These are phyloP conservation scores for Phytophthora lateralis DNA, from an alignment of 352 stramenopile genomes.

Conservation along the genomic window DNA sequence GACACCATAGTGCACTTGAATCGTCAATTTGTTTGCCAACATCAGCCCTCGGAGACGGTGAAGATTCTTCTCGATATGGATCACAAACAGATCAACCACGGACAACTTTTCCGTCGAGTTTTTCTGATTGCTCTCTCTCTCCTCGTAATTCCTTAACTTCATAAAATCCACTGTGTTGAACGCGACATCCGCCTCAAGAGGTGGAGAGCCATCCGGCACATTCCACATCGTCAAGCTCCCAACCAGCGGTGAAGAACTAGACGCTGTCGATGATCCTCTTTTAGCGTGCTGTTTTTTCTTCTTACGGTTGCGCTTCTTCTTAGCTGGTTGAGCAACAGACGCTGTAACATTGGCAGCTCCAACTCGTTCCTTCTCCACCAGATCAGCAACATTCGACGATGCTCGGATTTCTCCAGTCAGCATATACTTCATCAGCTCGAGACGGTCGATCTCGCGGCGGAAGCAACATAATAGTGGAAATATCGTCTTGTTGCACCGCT, in stretches of 20 bases:
- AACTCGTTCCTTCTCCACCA: constrained; percentile 11
- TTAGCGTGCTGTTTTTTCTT: constrained; percentile 3
- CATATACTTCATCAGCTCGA: constrained; percentile 33
- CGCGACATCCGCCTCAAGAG: constrained; percentile 10
- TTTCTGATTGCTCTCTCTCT: constrained; percentile 13
- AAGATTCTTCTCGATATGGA: constrained; percentile 27
- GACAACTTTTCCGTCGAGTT: constrained; percentile 6
- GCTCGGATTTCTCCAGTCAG: constrained; percentile 29
- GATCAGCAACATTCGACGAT: not conserved
- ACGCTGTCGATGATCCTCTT: not conserved
- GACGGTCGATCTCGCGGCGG: constrained; percentile 22
- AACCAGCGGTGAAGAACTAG: constrained; percentile 1
- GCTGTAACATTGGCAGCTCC: not conserved
- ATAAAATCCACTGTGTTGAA: constrained; percentile 29
- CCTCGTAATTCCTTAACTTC: constrained; percentile 8
- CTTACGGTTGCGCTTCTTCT: constrained; percentile 12
- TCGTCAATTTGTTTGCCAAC: constrained; percentile 14
- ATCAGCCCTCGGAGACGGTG: constrained; percentile 27
- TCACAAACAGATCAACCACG: constrained; percentile 32
- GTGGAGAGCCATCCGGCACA: not conserved
- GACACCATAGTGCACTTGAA: constrained; percentile 28
- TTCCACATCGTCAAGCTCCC: constrained; percentile 31
- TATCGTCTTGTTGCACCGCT: constrained; percentile 5
- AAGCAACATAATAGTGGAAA: constrained; percentile 14
- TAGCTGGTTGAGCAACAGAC: not conserved